Evolutionary conservation across 23 red algal species (phyloP).

Genomic region (Agarophyton chilense): DNA sequence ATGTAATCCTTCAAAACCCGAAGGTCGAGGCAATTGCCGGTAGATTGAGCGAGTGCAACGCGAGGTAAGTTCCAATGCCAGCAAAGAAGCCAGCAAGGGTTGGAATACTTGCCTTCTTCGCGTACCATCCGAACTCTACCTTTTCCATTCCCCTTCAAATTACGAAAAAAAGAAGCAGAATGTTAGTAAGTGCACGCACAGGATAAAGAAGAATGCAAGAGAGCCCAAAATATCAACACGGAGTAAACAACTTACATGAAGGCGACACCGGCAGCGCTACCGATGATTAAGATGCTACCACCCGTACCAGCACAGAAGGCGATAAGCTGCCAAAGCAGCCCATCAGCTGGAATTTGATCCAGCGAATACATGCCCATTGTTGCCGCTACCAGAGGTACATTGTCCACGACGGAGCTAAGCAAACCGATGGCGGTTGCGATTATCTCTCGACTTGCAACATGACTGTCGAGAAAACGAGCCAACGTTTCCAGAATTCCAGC

Average conservation of each 20-base stretch:
- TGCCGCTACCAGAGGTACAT: constrained; percentile 97
- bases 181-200: no score
- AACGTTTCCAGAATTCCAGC: constrained; percentile 78
- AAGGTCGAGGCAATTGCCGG: constrained; percentile 48
- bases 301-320: constrained; percentile 96
- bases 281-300: constrained; percentile 85
- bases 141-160: constrained; percentile 85
- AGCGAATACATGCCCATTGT: constrained; percentile 99
- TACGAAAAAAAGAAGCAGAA: not conserved
- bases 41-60: constrained; percentile 56
- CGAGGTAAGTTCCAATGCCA: constrained; percentile 73
- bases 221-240: not conserved
- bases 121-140: constrained; percentile 94
- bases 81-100: constrained; percentile 87
- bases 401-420: constrained; percentile 88
- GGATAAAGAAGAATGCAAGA: not conserved
- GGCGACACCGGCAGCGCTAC: constrained; percentile 95
- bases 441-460: constrained; percentile 68
- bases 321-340: constrained; percentile 90
- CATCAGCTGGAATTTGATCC: constrained; percentile 78
- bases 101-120: constrained; percentile 76
- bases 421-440: constrained; percentile 91
- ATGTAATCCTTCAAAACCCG: not conserved
- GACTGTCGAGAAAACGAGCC: constrained; percentile 72
- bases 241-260: constrained; percentile 83